A percentile compares a stretch with the other conserved stretches of the same genome.
Conservation (phyloP, 1,139 yeast species). For the Hanseniaspora sp. region DNA sequence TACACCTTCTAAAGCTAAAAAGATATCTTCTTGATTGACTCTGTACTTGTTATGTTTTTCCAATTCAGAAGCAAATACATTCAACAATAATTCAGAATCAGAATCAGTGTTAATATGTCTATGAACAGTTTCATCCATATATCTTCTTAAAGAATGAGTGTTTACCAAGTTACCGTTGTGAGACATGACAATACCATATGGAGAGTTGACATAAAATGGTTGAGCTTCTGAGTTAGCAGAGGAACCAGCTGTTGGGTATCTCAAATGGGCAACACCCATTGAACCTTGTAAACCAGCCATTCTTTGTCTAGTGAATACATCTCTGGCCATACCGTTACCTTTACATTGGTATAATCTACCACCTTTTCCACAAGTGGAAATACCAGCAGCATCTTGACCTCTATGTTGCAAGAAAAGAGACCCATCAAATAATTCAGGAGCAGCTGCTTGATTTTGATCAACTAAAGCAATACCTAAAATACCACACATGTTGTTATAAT, state of each 20-base stretch:
- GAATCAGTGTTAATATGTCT: constrained; percentile 96
- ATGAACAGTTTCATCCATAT: constrained; percentile 86
- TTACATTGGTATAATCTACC: constrained; percentile 95
- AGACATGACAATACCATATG: constrained; percentile 80
- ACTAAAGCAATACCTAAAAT: constrained; percentile 79
- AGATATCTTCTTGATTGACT: constrained; percentile 81
- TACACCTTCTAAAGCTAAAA: constrained; percentile 74
- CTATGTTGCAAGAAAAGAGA: constrained; percentile 90
- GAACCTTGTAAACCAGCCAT: constrained; percentile 75
- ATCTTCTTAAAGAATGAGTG: constrained; percentile 60
- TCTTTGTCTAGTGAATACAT: constrained; percentile 79
- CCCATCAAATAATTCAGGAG: constrained; percentile 86
- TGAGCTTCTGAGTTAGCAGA: constrained; percentile 95
- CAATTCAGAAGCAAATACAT: constrained; percentile 82
- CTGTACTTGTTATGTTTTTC: constrained; percentile 88
- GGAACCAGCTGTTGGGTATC: constrained; percentile 99
- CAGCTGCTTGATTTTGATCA: constrained; percentile 60
- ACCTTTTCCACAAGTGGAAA: constrained; percentile 85
- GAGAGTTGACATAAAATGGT: constrained; percentile 95
- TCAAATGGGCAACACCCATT: constrained; percentile 88
- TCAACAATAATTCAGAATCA: constrained; percentile 80
- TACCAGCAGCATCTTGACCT: constrained; percentile 99
- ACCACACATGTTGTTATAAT: constrained; percentile 69
- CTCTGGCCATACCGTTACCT: constrained; percentile 98
- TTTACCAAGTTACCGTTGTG: constrained; percentile 95